phyloP scores from a whole-genome alignment of 257 asterid genomes.

The Sherardia arvensis region DNA sequence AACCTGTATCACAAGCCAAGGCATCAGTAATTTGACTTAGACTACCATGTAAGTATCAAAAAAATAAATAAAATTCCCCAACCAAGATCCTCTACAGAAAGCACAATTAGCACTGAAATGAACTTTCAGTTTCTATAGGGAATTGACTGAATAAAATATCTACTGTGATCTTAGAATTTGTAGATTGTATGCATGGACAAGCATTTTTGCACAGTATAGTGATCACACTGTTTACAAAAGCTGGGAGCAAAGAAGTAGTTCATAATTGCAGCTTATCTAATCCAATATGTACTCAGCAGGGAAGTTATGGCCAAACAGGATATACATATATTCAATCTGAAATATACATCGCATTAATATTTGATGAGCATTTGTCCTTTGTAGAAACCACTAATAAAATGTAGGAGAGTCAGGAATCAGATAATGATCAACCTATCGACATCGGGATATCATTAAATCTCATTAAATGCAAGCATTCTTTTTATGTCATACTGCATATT shows the following conservation, averaged over 20 bases:
- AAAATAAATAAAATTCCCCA: background rate
- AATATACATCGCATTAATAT: background rate
- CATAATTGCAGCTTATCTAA: background rate
- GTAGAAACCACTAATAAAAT: too few relatives aligned
- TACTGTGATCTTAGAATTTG: background rate
- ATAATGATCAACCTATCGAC: background rate
- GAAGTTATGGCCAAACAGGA: background rate
- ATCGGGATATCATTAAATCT: background rate
- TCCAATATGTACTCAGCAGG: too few relatives aligned
- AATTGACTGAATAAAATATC: background rate
- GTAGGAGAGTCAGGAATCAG: background rate
- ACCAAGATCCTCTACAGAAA: background rate
- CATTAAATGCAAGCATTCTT: background rate
- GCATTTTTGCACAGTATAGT: background rate
- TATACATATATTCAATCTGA: background rate
- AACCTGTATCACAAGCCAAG: constrained; percentile 47
- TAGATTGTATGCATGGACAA: background rate
- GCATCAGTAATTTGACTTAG: constrained; percentile 7
- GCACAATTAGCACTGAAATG: background rate
- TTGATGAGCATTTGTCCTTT: too few relatives aligned
- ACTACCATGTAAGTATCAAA: background rate
- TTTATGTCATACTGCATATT: too few relatives aligned
- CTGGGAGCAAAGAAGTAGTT: background rate
- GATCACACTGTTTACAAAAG: background rate
- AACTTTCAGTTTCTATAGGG: background rate